Percentiles rank a stretch among this genome's conserved stretches.
Conservation (phyloP, 1,284 basidiomycete species). For the Cryptococcus hybrid region DNA sequence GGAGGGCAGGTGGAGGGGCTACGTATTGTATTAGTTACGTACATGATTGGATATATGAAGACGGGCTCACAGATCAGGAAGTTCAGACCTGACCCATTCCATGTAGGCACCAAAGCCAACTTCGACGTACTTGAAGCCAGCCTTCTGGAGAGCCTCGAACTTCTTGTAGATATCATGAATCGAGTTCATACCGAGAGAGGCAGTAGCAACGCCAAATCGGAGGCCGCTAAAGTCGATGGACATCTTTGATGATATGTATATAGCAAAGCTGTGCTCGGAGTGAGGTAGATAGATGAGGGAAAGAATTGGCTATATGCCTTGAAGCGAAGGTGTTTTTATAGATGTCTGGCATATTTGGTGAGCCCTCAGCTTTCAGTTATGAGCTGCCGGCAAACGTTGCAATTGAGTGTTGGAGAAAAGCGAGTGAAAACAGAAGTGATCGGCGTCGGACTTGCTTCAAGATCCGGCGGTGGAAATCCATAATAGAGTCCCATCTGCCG, state of each 20-base stretch:
- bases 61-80: neutral
- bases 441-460: too few relatives aligned
- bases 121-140: conserved; percentile 15
- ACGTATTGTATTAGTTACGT: neutral
- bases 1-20: conserved; percentile 11
- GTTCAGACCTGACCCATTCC: conserved; percentile 13
- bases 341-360: neutral
- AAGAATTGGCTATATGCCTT: neutral
- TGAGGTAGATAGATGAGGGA: neutral
- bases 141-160: conserved; percentile 17
- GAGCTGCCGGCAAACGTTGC: too few relatives aligned
- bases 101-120: conserved; percentile 17
- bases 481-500: too few relatives aligned
- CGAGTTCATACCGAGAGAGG: conserved; percentile 15
- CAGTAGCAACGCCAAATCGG: neutral
- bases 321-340: neutral
- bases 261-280: too few relatives aligned
- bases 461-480: too few relatives aligned
- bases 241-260: too few relatives aligned
- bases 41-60: neutral
- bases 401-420: too few relatives aligned
- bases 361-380: too few relatives aligned
- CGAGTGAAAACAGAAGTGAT: too few relatives aligned
- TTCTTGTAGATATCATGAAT: conserved; percentile 19
- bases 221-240: neutral